phyloP scores from a whole-genome alignment of 768 basidiomycete species.

The Russula vinacea region DNA sequence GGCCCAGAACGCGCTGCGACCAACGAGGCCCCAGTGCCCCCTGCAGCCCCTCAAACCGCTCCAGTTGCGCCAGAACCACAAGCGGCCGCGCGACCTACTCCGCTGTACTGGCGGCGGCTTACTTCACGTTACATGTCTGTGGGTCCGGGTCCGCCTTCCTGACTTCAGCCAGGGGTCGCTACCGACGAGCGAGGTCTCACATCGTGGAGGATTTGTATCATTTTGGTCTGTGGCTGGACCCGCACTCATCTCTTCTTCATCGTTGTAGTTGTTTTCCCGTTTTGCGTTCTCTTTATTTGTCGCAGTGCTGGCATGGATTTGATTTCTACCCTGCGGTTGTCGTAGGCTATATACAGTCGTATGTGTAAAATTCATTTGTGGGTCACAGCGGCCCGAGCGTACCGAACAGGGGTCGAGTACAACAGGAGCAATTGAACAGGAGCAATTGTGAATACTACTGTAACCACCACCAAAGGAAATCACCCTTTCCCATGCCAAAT shows the following conservation, averaged over 20 bases:
- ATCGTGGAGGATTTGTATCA: neutral
- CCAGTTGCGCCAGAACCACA: neutral
- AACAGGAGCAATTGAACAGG: too few relatives aligned
- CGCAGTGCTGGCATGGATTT: neutral
- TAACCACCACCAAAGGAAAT: too few relatives aligned
- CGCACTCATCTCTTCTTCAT: neutral
- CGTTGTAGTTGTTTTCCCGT: neutral
- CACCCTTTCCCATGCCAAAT: neutral
- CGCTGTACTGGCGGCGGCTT: constrained; percentile 7
- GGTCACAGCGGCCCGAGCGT: too few relatives aligned
- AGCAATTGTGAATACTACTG: too few relatives aligned
- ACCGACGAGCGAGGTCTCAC: neutral
- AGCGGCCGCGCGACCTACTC: neutral
- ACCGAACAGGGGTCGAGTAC: too few relatives aligned
- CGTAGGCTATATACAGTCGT: neutral
- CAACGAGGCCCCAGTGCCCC: neutral
- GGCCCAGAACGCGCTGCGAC: neutral
- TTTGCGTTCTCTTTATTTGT: neutral
- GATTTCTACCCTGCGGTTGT: neutral
- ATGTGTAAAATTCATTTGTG: neutral
- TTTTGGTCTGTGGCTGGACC: neutral
- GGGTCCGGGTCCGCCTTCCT: neutral
- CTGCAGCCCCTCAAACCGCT: neutral
- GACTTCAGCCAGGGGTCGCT: neutral
- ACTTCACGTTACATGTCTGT: constrained; percentile 4